Base-by-base conservation (phyloP, 2,329 filamentous ascomycete genomes). In the Davidsoniella australis region DNA sequence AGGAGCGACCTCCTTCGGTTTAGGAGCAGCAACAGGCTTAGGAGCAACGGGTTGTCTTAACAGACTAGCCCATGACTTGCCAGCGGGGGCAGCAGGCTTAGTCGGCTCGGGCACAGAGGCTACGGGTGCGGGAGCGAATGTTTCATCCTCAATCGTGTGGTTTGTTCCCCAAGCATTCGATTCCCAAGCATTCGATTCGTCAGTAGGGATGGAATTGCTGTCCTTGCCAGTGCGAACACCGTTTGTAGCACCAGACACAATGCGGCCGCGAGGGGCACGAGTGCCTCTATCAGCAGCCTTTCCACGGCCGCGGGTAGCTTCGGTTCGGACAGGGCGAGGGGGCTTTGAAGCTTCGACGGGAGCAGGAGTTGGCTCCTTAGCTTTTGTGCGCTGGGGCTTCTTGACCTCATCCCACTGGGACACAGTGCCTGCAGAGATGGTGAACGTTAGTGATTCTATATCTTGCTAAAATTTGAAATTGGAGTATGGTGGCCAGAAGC, bases 351-450 rank as follows among this genome's bases (percentile, higher is more conserved):
- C 70, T 53, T 72, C 64, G 51, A 73, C 66, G 55, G 70, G 65
- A 52, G 71, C 62, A 49, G 66, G 17, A 57, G 50, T 43, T 37
- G 73, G 64, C 49, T 84, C 77, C 65, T 83, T 82, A 54, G 72
- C 70, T 73, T 88, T 89, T 57, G 80, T 73, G 64, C 80, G 78
- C 58, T 78, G 70, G 58, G 82, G 77, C 70, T 87, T 88, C 69
- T 82, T 85, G 57, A 91, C 84, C 64, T 89, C 83, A 58, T 80
- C 80, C 77, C 86, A 91, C 69, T 87, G 83, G 56, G 84, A 80
- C 59, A 88, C 81, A 56, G 77, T 75, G 60, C 85, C 85, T 87
- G 45, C 52, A 56, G 43, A 40, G 50, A 55, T 53, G 41, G 36
- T 41, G 18, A 41, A 33, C 8, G 29, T 33, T 33, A 33, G 29